Evolutionary conservation across 1,284 basidiomycete genomes (phyloP).

Genomic region (Trichosporon coremiiforme): DNA sequence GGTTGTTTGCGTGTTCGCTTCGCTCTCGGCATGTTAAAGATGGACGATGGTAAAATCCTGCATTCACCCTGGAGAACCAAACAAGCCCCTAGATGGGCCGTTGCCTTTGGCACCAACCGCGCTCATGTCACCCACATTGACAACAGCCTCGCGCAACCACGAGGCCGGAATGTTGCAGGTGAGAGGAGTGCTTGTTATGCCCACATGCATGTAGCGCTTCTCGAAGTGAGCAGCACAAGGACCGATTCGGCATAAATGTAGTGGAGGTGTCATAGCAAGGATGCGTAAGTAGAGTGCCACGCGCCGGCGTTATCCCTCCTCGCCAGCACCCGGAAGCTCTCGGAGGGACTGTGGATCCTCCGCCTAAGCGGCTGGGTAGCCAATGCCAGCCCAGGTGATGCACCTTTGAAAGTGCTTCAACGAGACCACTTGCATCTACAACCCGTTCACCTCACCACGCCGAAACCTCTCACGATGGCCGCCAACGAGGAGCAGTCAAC

Average conservation of each 20-base stretch:
- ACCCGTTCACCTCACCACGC: slow-evolving; percentile 17
- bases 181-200: no score
- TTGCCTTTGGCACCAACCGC: no score
- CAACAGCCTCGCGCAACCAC: no score
- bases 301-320: slow-evolving; percentile 9
- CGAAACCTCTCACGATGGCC: slow-evolving; percentile 27
- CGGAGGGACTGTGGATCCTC: slow-evolving; percentile 13
- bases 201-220: no score
- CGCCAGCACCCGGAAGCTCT: slow-evolving; percentile 13
- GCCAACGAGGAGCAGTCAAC: slow-evolving; percentile 32
- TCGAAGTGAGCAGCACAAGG: no score
- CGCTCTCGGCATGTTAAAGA: slow-evolving; percentile 12
- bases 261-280: no score
- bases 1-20: slow-evolving; percentile 29
- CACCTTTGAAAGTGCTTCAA: slow-evolving; percentile 1
- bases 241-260: no score
- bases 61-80: background rate
- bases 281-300: background rate
- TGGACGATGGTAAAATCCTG: background rate
- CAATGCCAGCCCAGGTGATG: slow-evolving; percentile 24
- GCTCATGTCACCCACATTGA: no score
- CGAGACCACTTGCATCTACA: slow-evolving; percentile 20
- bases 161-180: no score
- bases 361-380: slow-evolving; percentile 16
- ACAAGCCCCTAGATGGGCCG: background rate